Conservation (phyloP, 2,329 filamentous ascomycete species). For the Venturia asperata region DNA sequence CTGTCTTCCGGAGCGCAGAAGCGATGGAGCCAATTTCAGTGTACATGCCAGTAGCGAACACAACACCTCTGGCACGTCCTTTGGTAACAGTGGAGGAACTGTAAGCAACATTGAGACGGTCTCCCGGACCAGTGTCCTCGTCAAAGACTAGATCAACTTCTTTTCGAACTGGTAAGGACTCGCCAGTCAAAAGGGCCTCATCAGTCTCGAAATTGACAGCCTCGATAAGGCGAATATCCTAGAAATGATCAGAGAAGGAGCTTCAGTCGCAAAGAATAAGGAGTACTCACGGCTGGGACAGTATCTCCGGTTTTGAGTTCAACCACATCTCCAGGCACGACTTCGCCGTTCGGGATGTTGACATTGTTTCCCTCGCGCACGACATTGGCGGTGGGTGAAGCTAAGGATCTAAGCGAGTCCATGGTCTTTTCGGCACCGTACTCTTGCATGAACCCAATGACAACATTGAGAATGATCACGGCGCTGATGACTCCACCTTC, state of each 20-base stretch:
- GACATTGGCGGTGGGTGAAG: conserved; percentile 34
- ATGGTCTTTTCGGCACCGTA: conserved; percentile 38
- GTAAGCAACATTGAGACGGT: conserved; percentile 64
- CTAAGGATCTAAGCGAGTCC: conserved; percentile 35
- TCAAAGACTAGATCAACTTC: conserved; percentile 44
- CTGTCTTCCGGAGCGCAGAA: conserved; percentile 35
- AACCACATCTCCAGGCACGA: conserved; percentile 36
- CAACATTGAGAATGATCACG: conserved; percentile 60
- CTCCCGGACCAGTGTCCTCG: conserved; percentile 38
- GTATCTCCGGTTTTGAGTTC: conserved; percentile 25
- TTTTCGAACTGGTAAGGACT: conserved; percentile 64
- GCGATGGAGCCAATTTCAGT: conserved; percentile 73
- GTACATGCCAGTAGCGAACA: conserved; percentile 62
- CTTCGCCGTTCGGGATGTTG: conserved; percentile 32
- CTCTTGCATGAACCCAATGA: conserved; percentile 52
- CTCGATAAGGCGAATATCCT: conserved; percentile 46
- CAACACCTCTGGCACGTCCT: conserved; percentile 62
- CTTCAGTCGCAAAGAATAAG: background rate
- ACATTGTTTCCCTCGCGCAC: conserved; percentile 32
- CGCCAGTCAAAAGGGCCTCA: conserved; percentile 66
- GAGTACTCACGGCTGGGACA: conserved; percentile 21
- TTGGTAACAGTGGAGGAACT: conserved; percentile 66
- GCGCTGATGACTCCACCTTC: conserved; percentile 58
- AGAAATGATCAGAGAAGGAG: background rate
- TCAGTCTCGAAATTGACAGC: conserved; percentile 71